Evolutionary conservation across 257 asterid genomes (phyloP).

Genomic region (Avicennia marina): DNA sequence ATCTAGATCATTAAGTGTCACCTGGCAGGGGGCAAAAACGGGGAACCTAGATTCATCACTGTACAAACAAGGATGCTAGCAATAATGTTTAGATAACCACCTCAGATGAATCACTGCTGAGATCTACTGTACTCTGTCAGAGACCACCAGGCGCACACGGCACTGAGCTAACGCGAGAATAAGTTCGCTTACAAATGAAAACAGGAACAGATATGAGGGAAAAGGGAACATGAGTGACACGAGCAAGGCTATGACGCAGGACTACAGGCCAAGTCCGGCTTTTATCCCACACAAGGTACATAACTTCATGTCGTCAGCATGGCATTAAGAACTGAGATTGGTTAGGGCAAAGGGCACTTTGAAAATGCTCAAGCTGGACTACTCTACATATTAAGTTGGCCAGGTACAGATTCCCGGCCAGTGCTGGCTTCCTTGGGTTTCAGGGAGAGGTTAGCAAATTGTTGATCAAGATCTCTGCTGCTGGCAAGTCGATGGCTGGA

Average conservation of each 20-base stretch:
- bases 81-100: slow-evolving; percentile 37
- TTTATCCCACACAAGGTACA: slow-evolving; percentile 17
- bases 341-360: slow-evolving; percentile 10
- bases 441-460: slow-evolving; percentile 57
- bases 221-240: slow-evolving; percentile 3
- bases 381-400: slow-evolving; percentile 46
- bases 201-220: background rate
- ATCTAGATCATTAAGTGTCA: background rate
- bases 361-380: slow-evolving; percentile 15
- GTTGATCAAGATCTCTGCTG: slow-evolving; percentile 66
- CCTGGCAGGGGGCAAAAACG: background rate
- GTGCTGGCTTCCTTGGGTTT: slow-evolving; percentile 43
- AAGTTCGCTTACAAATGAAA: slow-evolving; percentile 16
- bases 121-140: slow-evolving; percentile 24
- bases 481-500: slow-evolving; percentile 42
- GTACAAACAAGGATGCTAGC: slow-evolving; percentile 19
- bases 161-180: slow-evolving; percentile 18
- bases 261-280: slow-evolving; percentile 16
- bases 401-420: slow-evolving; percentile 31
- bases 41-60: slow-evolving; percentile 10
- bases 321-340: no score
- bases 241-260: slow-evolving; percentile 12
- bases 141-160: slow-evolving; percentile 60
- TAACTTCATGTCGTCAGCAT: slow-evolving; percentile 17
- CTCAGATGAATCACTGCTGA: slow-evolving; percentile 51